Conservation (phyloP, 2,329 filamentous ascomycete species). For the Sordariomycetes sp. region DNA sequence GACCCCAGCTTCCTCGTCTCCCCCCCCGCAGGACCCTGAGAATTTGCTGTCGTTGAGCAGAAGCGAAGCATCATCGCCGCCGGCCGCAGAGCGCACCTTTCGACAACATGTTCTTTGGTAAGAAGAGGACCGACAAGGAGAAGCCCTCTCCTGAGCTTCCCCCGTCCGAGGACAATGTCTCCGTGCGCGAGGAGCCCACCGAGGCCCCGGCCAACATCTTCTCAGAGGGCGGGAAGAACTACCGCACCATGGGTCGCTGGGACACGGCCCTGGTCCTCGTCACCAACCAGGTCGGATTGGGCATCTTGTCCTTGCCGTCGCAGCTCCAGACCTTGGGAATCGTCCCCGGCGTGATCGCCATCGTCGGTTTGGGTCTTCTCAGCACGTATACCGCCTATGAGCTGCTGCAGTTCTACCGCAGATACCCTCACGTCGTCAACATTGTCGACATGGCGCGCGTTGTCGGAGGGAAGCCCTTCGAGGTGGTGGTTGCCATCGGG, state of each 20-base stretch:
- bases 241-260: conserved; percentile 22
- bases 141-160: background rate
- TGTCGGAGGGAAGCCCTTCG: conserved; percentile 25
- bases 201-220: background rate
- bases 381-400: conserved; percentile 49
- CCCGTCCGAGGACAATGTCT: background rate
- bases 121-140: background rate
- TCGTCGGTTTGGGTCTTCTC: conserved; percentile 53
- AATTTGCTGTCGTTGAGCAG: no score
- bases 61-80: no score
- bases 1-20: no score
- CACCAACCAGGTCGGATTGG: conserved; percentile 24
- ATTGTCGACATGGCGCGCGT: conserved; percentile 60
- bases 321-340: conserved; percentile 60
- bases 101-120: background rate
- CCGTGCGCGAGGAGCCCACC: background rate
- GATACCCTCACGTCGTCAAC: conserved; percentile 59
- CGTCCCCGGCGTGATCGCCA: conserved; percentile 59
- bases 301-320: conserved; percentile 60
- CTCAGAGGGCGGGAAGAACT: conserved; percentile 14
- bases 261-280: conserved; percentile 21
- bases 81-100: no score
- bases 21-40: no score
- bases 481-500: conserved; percentile 37
- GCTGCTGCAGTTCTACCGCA: conserved; percentile 57